Conservation (phyloP, 257 asterid genomes). For the Coffea eugenioides region DNA sequence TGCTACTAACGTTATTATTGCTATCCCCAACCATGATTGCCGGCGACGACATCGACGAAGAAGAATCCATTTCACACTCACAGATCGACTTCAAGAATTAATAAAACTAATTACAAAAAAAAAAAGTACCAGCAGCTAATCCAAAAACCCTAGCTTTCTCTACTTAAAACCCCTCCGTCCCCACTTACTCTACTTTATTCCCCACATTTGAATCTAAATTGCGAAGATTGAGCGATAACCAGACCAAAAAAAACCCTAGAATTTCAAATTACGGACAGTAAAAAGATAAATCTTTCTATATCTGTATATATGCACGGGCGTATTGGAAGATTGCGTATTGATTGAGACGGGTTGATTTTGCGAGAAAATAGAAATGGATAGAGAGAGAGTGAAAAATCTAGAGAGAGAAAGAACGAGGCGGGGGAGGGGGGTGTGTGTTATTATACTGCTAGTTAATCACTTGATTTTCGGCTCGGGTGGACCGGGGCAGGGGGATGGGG, state of each 20-base stretch:
- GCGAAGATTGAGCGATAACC: slow-evolving; percentile 1
- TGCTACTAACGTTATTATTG: slow-evolving; percentile 21
- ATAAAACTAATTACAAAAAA: background rate
- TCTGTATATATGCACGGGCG: slow-evolving; percentile 15
- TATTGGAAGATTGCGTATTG: slow-evolving; percentile 11
- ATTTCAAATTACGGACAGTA: slow-evolving; percentile 14
- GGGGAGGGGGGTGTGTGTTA: background rate
- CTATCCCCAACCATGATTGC: slow-evolving; percentile 8
- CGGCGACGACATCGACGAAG: slow-evolving; percentile 31
- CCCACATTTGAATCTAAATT: slow-evolving; percentile 50
- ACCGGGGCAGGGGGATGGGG: background rate
- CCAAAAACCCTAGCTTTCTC: slow-evolving; percentile 36
- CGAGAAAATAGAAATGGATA: slow-evolving; percentile 32
- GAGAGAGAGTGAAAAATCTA: slow-evolving; percentile 29
- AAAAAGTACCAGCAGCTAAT: slow-evolving; percentile 7
- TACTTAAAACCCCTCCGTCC: slow-evolving; percentile 30
- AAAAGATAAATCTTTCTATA: slow-evolving; percentile 12
- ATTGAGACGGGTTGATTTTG: slow-evolving; percentile 39
- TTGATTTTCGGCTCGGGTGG: background rate
- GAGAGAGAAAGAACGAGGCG: slow-evolving; percentile 19
- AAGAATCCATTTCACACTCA: slow-evolving; percentile 56
- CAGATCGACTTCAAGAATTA: slow-evolving; percentile 41
- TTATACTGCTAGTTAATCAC: background rate
- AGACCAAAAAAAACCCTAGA: slow-evolving; percentile 59
- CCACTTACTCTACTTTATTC: slow-evolving; percentile 27